Conservation (phyloP, 345 rosid genomes). For the Salix viminalis region DNA sequence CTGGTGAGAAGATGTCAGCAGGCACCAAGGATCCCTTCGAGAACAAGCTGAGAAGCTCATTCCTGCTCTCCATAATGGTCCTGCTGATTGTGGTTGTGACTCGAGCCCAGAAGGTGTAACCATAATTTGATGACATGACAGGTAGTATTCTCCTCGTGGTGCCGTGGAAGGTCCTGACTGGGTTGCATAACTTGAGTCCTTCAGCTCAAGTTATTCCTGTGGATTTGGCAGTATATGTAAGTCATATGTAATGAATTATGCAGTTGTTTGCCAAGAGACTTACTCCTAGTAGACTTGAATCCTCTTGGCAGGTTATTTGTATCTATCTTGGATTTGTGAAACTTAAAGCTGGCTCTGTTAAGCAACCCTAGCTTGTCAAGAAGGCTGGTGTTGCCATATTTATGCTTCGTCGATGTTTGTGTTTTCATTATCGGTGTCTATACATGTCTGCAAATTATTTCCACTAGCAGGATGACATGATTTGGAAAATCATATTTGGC, state of each 20-base stretch:
- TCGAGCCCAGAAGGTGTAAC: conserved; percentile 49
- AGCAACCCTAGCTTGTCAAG: not conserved
- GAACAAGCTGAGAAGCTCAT: conserved; percentile 61
- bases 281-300: not conserved
- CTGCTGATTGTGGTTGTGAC: conserved; percentile 65
- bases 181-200: not conserved
- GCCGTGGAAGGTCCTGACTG: not conserved
- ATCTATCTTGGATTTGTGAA: not conserved
- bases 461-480: too few species aligned
- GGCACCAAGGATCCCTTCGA: conserved; percentile 38
- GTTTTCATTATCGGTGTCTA: not conserved
- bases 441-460: too few species aligned
- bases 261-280: not conserved
- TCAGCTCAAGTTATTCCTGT: not conserved
- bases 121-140: conserved; percentile 40
- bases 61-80: conserved; percentile 61
- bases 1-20: conserved; percentile 18
- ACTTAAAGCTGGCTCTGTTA: not conserved
- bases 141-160: not conserved
- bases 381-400: not conserved
- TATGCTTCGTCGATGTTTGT: not conserved
- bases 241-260: not conserved
- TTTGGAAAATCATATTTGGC: too few species aligned
- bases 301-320: not conserved
- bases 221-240: not conserved